These are phyloP conservation scores for Spatholobus suberectus DNA, from an alignment of 306 rosid genomes.

Conservation along the genomic window DNA sequence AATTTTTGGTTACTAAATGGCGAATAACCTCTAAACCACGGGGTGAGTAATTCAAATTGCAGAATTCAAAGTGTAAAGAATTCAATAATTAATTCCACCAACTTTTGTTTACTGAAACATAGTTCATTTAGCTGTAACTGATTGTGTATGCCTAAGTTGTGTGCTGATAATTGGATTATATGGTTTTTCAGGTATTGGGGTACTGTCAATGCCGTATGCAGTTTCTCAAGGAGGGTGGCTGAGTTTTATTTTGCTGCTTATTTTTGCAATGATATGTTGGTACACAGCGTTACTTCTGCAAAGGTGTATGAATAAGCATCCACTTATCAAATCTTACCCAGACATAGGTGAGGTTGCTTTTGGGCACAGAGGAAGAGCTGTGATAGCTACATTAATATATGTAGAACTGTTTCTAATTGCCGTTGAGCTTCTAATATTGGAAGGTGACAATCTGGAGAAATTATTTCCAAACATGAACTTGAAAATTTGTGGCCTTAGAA, in stretches of 20 bases:
- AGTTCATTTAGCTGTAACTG: not conserved
- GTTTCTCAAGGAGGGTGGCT: slow-evolving; percentile 84
- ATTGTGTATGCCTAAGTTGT: not conserved
- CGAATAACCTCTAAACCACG: not conserved
- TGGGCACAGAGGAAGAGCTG: slow-evolving; percentile 60
- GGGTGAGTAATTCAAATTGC: not conserved
- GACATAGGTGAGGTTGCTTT: slow-evolving; percentile 73
- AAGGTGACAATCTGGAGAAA: slow-evolving; percentile 70
- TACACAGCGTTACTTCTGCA: slow-evolving; percentile 69
- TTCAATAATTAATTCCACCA: not conserved
- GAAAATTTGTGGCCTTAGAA: slow-evolving; percentile 40
- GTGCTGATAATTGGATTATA: not conserved
- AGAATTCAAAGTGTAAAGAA: not conserved
- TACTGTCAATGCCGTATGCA: slow-evolving; percentile 79
- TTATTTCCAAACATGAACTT: slow-evolving; percentile 58
- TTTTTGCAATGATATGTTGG: slow-evolving; percentile 61
- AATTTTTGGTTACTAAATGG: not conserved
- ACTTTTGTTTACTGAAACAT: not conserved
- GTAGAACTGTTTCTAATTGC: slow-evolving; percentile 60
- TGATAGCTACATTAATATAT: slow-evolving; percentile 57
- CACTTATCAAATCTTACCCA: slow-evolving; percentile 54
- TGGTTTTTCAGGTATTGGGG: slow-evolving; percentile 66
- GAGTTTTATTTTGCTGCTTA: slow-evolving; percentile 53
- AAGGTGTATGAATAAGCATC: slow-evolving; percentile 61
- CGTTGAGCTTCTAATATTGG: slow-evolving; percentile 66